A percentile compares a stretch with the other conserved stretches of the same genome.
These are phyloP conservation scores for Epichloe coenophiala DNA, from an alignment of 2,329 filamentous ascomycete genomes.

Conservation along the genomic window DNA sequence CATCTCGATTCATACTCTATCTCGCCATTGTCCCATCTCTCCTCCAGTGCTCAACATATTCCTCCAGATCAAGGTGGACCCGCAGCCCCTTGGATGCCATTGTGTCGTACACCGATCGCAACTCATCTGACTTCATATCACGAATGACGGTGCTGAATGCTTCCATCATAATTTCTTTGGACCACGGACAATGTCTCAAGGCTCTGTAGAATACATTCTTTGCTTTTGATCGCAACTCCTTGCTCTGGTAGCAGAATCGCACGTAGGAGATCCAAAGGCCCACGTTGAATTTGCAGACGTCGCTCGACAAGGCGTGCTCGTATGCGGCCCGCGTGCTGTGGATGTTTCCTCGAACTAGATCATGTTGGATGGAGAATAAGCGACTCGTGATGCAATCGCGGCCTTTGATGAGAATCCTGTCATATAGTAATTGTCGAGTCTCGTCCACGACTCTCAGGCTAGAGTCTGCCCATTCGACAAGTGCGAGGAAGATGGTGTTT, in stretches of 20 bases:
- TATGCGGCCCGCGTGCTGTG: conserved; percentile 38
- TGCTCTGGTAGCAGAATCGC: conserved; percentile 27
- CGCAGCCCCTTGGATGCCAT: conserved; percentile 36
- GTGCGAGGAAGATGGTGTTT: conserved; percentile 62
- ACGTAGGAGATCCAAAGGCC: conserved; percentile 38
- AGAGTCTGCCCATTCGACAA: conserved; percentile 62
- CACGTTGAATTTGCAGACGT: conserved; percentile 24
- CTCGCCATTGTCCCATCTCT: conserved; percentile 5
- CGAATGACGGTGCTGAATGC: conserved; percentile 31
- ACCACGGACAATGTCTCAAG: conserved; percentile 33
- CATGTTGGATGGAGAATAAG: conserved; percentile 38
- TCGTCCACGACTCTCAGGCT: conserved; percentile 64
- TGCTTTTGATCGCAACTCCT: conserved; percentile 25
- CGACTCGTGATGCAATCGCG: conserved; percentile 31
- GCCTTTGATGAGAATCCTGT: conserved; percentile 29
- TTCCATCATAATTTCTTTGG: conserved; percentile 36
- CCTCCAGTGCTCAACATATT: conserved; percentile 26
- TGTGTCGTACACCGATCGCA: conserved; percentile 33
- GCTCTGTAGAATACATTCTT: conserved; percentile 36
- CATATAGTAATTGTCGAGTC: conserved; percentile 50
- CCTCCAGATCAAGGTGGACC: conserved; percentile 38
- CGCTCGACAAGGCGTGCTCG: conserved; percentile 33
- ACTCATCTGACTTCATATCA: conserved; percentile 33
- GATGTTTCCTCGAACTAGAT: conserved; percentile 31
- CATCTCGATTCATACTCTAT: not conserved